Percentiles rank a stretch among this genome's conserved stretches.
Conservation (phyloP, 73 alveolate genomes). For the Loxodes magnus region DNA sequence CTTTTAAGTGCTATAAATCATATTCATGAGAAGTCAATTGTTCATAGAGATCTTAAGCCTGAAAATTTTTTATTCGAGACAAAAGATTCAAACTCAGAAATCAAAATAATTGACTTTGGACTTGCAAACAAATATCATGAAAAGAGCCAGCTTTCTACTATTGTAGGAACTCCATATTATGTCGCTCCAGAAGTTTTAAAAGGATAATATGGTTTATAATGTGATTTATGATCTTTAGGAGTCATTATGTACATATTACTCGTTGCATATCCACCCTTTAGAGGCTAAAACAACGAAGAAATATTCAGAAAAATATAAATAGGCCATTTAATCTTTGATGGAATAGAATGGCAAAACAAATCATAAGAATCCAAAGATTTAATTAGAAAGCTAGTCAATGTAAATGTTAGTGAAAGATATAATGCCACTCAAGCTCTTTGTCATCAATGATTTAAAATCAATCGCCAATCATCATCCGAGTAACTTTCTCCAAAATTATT, state of each 20-base stretch:
- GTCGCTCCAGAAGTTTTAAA: slow-evolving; percentile 20
- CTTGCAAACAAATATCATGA: slow-evolving; percentile 27
- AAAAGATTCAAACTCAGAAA: slow-evolving; percentile 16
- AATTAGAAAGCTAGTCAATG: slow-evolving; percentile 14
- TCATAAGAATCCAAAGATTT: slow-evolving; percentile 30
- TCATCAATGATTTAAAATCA: slow-evolving; percentile 29
- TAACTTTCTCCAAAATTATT: slow-evolving; percentile 15
- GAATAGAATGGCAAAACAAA: not conserved
- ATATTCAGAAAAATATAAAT: not conserved
- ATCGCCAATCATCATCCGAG: not conserved
- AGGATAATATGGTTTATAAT: slow-evolving; percentile 15
- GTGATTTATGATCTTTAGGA: slow-evolving; percentile 37
- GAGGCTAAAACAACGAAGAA: not conserved
- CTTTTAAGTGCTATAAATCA: slow-evolving; percentile 48
- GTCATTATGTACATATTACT: slow-evolving; percentile 21
- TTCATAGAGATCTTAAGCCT: slow-evolving; percentile 82
- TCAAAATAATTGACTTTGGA: slow-evolving; percentile 79
- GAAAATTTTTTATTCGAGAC: slow-evolving; percentile 58
- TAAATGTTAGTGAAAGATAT: slow-evolving; percentile 23
- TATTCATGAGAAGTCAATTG: slow-evolving; percentile 48
- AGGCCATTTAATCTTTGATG: not conserved
- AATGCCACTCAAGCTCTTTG: slow-evolving; percentile 31
- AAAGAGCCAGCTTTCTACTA: not conserved
- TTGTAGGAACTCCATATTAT: not conserved
- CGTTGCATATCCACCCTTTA: slow-evolving; percentile 21